Conservation (phyloP, 352 stramenopile species). For the Blastocystis sp. region DNA sequence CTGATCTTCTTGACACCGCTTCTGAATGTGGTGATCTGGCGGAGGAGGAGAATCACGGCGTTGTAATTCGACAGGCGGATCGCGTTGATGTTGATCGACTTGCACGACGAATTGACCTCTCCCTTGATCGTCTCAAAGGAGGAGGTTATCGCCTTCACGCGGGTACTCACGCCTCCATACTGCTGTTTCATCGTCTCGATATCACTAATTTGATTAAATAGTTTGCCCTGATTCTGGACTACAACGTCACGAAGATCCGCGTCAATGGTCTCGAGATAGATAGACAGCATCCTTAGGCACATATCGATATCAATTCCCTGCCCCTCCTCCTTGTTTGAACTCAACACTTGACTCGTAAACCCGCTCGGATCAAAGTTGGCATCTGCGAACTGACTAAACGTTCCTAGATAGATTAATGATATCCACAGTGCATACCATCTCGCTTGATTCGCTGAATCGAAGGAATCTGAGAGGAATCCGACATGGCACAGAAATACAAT, state of each 20-base stretch:
- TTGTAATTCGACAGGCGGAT: constrained; percentile 51
- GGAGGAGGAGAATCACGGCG: constrained; percentile 38
- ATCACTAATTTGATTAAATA: constrained; percentile 62
- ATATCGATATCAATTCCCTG: constrained; percentile 67
- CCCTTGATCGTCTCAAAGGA: constrained; percentile 36
- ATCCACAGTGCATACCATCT: neutral
- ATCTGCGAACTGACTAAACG: constrained; percentile 42
- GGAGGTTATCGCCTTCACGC: constrained; percentile 19
- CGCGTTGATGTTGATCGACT: constrained; percentile 32
- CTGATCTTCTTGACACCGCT: constrained; percentile 56
- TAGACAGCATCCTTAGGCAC: constrained; percentile 66
- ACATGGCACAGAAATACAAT: neutral
- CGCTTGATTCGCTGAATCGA: constrained; percentile 55
- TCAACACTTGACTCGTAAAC: constrained; percentile 56
- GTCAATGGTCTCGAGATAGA: constrained; percentile 66
- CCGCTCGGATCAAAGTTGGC: neutral
- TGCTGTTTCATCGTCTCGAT: constrained; percentile 43
- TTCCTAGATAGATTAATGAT: constrained; percentile 16
- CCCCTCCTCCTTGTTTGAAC: neutral
- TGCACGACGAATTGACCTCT: constrained; percentile 46
- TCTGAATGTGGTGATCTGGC: constrained; percentile 30
- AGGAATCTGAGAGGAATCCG: constrained; percentile 45
- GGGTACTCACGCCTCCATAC: constrained; percentile 1
- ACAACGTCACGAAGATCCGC: constrained; percentile 54
- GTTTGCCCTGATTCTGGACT: constrained; percentile 37